A percentile compares a stretch with the other conserved stretches of the same genome.
phyloP scores from a whole-genome alignment of 2,329 filamentous ascomycete genomes.

The Stachybotrys chlorohalonatus region DNA sequence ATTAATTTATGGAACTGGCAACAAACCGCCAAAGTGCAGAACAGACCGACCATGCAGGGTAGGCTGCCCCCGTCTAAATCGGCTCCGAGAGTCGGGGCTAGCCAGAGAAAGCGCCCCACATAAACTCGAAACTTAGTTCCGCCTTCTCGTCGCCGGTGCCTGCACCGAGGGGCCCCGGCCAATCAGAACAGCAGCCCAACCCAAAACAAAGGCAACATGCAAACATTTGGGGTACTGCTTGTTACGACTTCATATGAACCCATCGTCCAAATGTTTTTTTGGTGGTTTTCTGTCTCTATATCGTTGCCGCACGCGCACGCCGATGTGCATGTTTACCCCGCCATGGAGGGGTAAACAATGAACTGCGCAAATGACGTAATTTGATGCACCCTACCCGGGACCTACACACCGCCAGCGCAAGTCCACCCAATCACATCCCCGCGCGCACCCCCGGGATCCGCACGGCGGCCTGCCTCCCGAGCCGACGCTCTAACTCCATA shows the following conservation, averaged over 20 bases:
- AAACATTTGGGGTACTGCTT: no score
- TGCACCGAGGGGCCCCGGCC: no score
- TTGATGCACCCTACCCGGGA: background rate
- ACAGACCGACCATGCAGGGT: background rate
- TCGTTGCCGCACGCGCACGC: no score
- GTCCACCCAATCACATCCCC: background rate
- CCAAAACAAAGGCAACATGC: no score
- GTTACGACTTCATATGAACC: no score
- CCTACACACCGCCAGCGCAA: background rate
- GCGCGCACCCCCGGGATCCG: background rate
- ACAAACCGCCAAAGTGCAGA: no score
- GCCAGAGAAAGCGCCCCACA: background rate
- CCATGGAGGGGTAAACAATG: background rate
- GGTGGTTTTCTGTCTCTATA: no score
- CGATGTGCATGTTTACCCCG: background rate
- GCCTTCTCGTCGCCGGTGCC: no score
- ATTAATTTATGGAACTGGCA: no score
- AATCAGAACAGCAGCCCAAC: no score
- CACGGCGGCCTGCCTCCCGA: background rate
- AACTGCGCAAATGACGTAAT: conserved; percentile 1
- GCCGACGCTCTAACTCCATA: background rate
- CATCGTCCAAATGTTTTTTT: no score
- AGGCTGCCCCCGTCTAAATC: background rate
- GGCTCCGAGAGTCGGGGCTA: background rate
- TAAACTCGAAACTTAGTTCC: background rate